Conservation (phyloP, 2,329 filamentous ascomycete species). For the Sporothrix brasiliensis region DNA sequence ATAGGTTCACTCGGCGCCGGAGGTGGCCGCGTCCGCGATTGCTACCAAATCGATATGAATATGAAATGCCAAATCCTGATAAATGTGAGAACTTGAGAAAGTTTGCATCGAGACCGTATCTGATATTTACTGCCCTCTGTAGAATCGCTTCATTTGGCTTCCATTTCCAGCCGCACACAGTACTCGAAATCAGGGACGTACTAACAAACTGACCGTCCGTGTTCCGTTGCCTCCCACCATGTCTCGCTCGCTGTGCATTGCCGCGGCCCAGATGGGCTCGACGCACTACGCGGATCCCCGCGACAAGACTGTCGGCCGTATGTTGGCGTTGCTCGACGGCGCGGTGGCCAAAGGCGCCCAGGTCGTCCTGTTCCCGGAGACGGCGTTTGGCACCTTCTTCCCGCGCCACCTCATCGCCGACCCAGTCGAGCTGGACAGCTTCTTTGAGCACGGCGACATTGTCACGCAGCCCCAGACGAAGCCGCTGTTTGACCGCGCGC, state of each 20-base stretch:
- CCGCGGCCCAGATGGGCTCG: slow-evolving; percentile 58
- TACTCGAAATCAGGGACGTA: background rate
- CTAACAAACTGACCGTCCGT: background rate
- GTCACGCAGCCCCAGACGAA: slow-evolving; percentile 50
- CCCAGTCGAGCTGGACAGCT: slow-evolving; percentile 49
- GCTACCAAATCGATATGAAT: background rate
- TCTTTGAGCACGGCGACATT: slow-evolving; percentile 54
- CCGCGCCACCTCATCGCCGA: slow-evolving; percentile 55
- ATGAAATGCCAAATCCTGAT: no score
- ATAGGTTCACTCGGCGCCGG: slow-evolving; percentile 17
- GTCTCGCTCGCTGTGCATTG: slow-evolving; percentile 41
- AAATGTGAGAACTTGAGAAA: no score
- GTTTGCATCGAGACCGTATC: background rate
- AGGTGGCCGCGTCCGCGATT: slow-evolving; percentile 13
- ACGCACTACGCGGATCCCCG: slow-evolving; percentile 48
- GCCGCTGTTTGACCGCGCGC: slow-evolving; percentile 54
- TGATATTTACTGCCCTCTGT: background rate
- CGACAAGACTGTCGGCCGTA: slow-evolving; percentile 50
- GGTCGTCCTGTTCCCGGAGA: slow-evolving; percentile 58
- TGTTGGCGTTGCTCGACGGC: slow-evolving; percentile 53
- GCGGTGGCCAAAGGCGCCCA: slow-evolving; percentile 51
- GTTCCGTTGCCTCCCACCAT: slow-evolving; percentile 18
- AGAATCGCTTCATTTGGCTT: background rate
- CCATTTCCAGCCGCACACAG: background rate
- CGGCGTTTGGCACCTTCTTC: slow-evolving; percentile 60